Evolutionary conservation across 2,329 filamentous ascomycete genomes (phyloP).

Genomic region (Botrytis porri): DNA sequence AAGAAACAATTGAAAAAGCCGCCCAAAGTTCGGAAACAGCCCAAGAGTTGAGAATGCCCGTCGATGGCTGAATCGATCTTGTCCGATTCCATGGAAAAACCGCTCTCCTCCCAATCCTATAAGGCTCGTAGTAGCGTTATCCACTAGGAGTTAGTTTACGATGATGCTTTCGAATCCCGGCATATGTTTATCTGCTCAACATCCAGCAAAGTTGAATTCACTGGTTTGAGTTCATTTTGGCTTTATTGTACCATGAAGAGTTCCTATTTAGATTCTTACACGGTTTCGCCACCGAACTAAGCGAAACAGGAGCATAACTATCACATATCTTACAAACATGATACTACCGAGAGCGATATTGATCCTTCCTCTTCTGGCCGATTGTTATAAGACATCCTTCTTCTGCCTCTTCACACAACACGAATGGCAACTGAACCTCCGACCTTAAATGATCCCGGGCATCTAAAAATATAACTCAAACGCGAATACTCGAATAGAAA

Average conservation of each 20-base stretch:
- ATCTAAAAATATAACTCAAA: no score
- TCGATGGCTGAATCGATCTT: neutral
- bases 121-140: neutral
- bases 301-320: neutral
- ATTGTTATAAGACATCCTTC: no score
- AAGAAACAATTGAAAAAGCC: conserved; percentile 13
- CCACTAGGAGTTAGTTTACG: neutral
- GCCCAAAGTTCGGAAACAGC: neutral
- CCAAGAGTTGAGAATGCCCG: neutral
- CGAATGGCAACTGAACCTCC: no score
- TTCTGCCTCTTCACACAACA: no score
- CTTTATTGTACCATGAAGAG: neutral
- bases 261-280: neutral
- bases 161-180: no score
- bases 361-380: neutral
- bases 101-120: neutral
- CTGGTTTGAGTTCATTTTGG: neutral
- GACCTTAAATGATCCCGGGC: no score
- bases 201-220: no score
- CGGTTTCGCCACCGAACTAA: neutral
- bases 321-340: neutral
- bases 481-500: no score
- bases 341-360: neutral
- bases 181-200: no score
- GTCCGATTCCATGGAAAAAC: neutral